Evolutionary conservation across 257 asterid species (phyloP), one percentile per base, ranked within the genome.

Genomic region (Striga asiatica): DNA sequence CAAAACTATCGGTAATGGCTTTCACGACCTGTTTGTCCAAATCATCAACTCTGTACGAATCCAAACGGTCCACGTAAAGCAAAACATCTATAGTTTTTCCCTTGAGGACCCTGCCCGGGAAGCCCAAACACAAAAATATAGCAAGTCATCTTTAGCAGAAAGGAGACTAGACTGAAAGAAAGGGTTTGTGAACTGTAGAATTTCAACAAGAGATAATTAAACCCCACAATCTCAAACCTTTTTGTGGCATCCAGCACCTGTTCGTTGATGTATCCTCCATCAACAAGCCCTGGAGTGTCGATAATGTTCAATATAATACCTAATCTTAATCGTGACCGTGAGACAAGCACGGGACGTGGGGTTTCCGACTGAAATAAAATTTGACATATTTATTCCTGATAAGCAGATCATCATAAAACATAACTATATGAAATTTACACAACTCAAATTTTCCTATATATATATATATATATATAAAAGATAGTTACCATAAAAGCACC

Each of bases 401-500:
- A n/a, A n/a, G n/a, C n/a, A n/a, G n/a, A n/a, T n/a, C n/a, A n/a
- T n/a, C n/a, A n/a, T n/a, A n/a, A n/a, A n/a, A n/a, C n/a, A n/a
- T n/a, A n/a, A n/a, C n/a, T n/a, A n/a, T n/a, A n/a, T n/a, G n/a
- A n/a, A n/a, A n/a, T n/a, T n/a, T n/a, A n/a, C n/a, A n/a, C n/a
- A n/a, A n/a, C n/a, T n/a, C n/a, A n/a, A n/a, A n/a, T n/a, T n/a
- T n/a, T n/a, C n/a, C n/a, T n/a, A n/a, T n/a, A n/a, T n/a, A n/a
- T n/a, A n/a, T n/a, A n/a, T n/a, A n/a, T n/a, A n/a, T n/a, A n/a
- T n/a, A n/a, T n/a, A n/a, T n/a, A n/a, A n/a, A n/a, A n/a, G n/a
- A n/a, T n/a, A n/a, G n/a, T n/a, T 71, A 88, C 99, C 97, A 88
- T 97, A 61, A 92, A 92, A 70, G 97, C 95, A 67, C 99, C 81